These are phyloP conservation scores for Thinopyrum obtusiflorum DNA, from an alignment of 202 grass and related monocot genomes.

Conservation along the genomic window DNA sequence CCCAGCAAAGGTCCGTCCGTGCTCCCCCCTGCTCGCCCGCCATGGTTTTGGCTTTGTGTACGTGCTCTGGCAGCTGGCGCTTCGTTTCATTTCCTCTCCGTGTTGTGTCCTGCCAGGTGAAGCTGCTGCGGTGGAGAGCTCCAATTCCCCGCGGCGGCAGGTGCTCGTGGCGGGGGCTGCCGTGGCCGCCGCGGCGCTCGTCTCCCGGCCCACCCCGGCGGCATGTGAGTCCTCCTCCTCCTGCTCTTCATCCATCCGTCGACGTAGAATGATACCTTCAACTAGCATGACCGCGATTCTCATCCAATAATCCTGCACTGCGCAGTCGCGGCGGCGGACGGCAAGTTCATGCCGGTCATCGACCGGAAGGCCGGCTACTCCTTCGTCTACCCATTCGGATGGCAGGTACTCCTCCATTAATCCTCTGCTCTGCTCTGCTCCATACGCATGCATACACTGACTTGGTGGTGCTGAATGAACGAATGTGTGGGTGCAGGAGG, in stretches of 20 bases:
- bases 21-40: no score
- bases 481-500: slow-evolving; percentile 46
- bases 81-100: background rate
- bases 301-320: no score
- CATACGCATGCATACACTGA: no score
- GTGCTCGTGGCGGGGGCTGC: slow-evolving; percentile 55
- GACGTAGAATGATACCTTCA: background rate
- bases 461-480: no score
- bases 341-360: slow-evolving; percentile 54
- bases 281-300: slow-evolving; percentile 31
- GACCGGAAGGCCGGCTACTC: slow-evolving; percentile 74
- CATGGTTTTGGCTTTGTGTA: no score
- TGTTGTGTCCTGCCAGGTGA: background rate
- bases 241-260: background rate
- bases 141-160: slow-evolving; percentile 43
- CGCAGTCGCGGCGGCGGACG: background rate
- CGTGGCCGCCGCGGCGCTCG: slow-evolving; percentile 31
- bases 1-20: no score
- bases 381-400: slow-evolving; percentile 91
- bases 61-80: no score
- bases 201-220: slow-evolving; percentile 44
- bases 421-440: background rate
- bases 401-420: slow-evolving; percentile 43
- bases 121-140: slow-evolving; percentile 24
- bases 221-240: slow-evolving; percentile 64